Evolutionary conservation across 2,329 filamentous ascomycete genomes (phyloP), one percentile per base, ranked within the genome.

Genomic region (Penicillium janthinellum): DNA sequence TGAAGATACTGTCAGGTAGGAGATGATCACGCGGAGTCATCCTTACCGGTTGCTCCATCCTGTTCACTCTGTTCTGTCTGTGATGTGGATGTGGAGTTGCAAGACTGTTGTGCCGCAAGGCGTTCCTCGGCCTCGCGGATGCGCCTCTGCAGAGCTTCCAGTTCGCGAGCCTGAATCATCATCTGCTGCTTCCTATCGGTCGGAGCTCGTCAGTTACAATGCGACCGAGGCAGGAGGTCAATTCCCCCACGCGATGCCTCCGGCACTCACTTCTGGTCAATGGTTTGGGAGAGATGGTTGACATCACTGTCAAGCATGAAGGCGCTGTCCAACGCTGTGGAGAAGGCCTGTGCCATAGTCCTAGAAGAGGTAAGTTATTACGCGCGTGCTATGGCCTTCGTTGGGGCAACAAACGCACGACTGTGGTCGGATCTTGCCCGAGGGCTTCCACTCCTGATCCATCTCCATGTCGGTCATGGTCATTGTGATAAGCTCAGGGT

Each of bases 321-420:
- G 68, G 96, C 89, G 74, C 92, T 89, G 81, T 94, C 90, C 62
- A 97, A 83, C 75, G 94, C 91, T 47, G 87, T 83, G 60, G 92
- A 94, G 79, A 97, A 96, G 73, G 90, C 91, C 69, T 87, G 89
- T 56, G 92, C 93, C 77, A 96, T 88, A 62, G 91, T 95, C 64
- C 93, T 96, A 77, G 49, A 64, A 48, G 65, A 63, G 58, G 67
- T 72, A 57, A 74, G 69, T 57, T 42, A 57, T 49, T 42, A 54
- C 6, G 3, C 17, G 7, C 51, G 25, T 28, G 14, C 25, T 20
- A 34, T 54, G 35, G 38, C 57, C 53, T 6, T 20, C 22, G 54
- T 20, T 37, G 56, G 57, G 57, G 51, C 60, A 59, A 60, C 60
- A 31, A 31, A 86, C 91, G 77, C 83, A 95, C 91, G 91, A 95